These are phyloP conservation scores for Rugosomyces carneus DNA, from an alignment of 1,284 basidiomycete genomes.

Conservation along the genomic window DNA sequence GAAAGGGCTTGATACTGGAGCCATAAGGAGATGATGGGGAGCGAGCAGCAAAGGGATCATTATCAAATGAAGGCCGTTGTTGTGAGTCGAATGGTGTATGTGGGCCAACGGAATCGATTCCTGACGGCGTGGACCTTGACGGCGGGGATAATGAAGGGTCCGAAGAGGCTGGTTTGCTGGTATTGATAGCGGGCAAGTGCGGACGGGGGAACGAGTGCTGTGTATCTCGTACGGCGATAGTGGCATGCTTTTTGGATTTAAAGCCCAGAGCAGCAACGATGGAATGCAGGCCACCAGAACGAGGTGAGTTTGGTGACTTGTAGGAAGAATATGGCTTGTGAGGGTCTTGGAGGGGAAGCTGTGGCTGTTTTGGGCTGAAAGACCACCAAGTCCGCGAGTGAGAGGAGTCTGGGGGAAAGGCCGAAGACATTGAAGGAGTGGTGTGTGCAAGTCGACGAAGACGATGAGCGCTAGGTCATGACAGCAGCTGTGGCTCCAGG, in stretches of 20 bases:
- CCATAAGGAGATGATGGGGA: slow-evolving; percentile 36
- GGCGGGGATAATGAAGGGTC: slow-evolving; percentile 48
- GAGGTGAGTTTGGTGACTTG: slow-evolving; percentile 24
- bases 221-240: slow-evolving; percentile 48
- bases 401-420: slow-evolving; percentile 26
- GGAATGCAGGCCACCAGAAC: slow-evolving; percentile 35
- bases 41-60: slow-evolving; percentile 55
- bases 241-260: slow-evolving; percentile 52
- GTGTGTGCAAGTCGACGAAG: background rate
- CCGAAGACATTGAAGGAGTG: slow-evolving; percentile 26
- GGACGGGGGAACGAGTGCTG: slow-evolving; percentile 23
- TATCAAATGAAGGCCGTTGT: slow-evolving; percentile 48
- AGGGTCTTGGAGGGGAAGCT: slow-evolving; percentile 19
- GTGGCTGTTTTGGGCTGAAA: slow-evolving; percentile 21
- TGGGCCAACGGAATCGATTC: slow-evolving; percentile 42
- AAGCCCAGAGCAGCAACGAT: slow-evolving; percentile 57
- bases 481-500: background rate
- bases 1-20: slow-evolving; percentile 39
- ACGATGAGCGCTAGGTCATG: slow-evolving; percentile 10
- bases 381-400: slow-evolving; percentile 35
- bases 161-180: slow-evolving; percentile 35
- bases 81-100: slow-evolving; percentile 46
- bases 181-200: slow-evolving; percentile 23
- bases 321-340: slow-evolving; percentile 17
- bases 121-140: slow-evolving; percentile 42